Conservation (phyloP, 352 stramenopile genomes). For the Phytophthora parvispora region DNA sequence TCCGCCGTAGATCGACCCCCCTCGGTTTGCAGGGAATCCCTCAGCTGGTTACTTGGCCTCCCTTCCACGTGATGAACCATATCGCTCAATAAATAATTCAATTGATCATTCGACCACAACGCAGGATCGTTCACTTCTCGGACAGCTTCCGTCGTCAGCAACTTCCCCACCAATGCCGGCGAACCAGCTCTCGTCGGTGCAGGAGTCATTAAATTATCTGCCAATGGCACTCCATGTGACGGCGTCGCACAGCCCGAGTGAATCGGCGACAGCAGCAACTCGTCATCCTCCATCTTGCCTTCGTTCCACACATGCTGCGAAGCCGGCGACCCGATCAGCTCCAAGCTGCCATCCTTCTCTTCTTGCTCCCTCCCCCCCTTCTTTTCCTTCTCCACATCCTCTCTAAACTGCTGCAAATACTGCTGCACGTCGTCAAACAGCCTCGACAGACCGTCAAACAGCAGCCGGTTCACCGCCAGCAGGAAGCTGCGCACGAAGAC, state of each 20-base stretch:
- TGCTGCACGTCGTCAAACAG: constrained; percentile 71
- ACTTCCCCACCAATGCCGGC: constrained; percentile 16
- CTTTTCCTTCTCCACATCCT: constrained; percentile 41
- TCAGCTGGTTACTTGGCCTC: constrained; percentile 7
- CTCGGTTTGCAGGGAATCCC: background rate
- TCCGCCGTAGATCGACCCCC: constrained; percentile 18
- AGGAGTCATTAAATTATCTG: constrained; percentile 23
- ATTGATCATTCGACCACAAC: constrained; percentile 66
- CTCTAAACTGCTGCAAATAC: constrained; percentile 60
- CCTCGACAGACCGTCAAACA: constrained; percentile 80
- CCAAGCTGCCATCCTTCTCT: constrained; percentile 29
- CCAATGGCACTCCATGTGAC: constrained; percentile 4
- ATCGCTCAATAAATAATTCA: constrained; percentile 70
- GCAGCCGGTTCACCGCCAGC: constrained; percentile 58
- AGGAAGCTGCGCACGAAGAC: constrained; percentile 80
- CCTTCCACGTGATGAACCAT: constrained; percentile 39
- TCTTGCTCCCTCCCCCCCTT: constrained; percentile 1
- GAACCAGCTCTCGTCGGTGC: constrained; percentile 6
- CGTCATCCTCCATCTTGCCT: constrained; percentile 27
- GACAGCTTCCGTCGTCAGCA: constrained; percentile 12
- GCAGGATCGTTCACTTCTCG: constrained; percentile 38
- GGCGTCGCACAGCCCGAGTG: constrained; percentile 17
- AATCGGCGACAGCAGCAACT: constrained; percentile 50
- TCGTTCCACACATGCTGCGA: constrained; percentile 46
- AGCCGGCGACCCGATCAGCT: constrained; percentile 26